These are phyloP conservation scores for Jamesozyma jinghongensis DNA, from an alignment of 805 yeast species.

Conservation along the genomic window DNA sequence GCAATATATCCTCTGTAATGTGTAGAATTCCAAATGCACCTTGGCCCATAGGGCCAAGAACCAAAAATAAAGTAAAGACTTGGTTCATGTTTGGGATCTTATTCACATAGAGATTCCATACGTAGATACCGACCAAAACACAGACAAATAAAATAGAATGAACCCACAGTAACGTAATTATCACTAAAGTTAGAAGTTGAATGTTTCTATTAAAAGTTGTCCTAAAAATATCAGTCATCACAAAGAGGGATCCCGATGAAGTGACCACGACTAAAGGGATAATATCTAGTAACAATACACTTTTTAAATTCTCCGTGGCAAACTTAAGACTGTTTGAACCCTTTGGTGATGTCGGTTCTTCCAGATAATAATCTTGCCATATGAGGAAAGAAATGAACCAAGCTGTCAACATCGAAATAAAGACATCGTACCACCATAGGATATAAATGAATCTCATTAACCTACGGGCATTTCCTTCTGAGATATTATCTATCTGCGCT, in stretches of 20 bases:
- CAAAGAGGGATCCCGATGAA: constrained; percentile 53
- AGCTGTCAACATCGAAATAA: constrained; percentile 46
- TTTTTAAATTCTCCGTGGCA: constrained; percentile 37
- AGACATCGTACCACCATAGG: constrained; percentile 67
- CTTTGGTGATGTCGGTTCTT: not conserved
- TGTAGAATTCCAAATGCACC: constrained; percentile 62
- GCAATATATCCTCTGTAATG: constrained; percentile 38
- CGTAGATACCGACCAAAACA: constrained; percentile 45
- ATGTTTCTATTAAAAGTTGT: constrained; percentile 30
- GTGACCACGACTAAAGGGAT: constrained; percentile 72
- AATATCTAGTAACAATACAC: constrained; percentile 61
- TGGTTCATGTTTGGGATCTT: constrained; percentile 48
- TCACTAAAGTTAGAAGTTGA: constrained; percentile 42
- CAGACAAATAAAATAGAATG: constrained; percentile 57
- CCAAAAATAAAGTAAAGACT: constrained; percentile 61
- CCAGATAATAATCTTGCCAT: constrained; percentile 25
- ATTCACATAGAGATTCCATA: constrained; percentile 48
- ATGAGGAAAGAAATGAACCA: constrained; percentile 52
- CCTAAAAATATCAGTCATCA: constrained; percentile 35
- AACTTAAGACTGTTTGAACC: constrained; percentile 10
- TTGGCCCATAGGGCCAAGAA: constrained; percentile 81
- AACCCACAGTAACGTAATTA: constrained; percentile 56
- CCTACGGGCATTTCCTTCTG: constrained; percentile 13
- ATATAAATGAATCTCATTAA: constrained; percentile 47
- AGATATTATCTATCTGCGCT: constrained; percentile 14